phyloP scores from a whole-genome alignment of 306 rosid genomes.

The Neltuma alba region DNA sequence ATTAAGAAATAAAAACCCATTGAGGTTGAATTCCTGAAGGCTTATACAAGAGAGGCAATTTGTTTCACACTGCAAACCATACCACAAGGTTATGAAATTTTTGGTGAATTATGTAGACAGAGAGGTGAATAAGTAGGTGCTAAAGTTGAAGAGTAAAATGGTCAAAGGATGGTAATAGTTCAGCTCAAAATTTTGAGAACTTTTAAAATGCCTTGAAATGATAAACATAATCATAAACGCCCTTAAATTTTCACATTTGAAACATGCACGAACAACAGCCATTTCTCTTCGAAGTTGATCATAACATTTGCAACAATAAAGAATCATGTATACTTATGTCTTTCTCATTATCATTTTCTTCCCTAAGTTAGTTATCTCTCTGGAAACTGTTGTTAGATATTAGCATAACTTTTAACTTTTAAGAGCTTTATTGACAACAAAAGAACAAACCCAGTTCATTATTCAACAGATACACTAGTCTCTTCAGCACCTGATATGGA shows the following conservation, averaged over 20 bases:
- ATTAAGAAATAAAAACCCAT: not conserved
- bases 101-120: not conserved
- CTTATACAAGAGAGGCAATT: not conserved
- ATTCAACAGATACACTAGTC: not conserved
- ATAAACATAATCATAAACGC: not conserved
- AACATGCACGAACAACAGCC: not conserved
- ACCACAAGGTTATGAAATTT: not conserved
- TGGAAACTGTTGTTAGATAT: constrained; percentile 3
- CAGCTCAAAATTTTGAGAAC: constrained; percentile 12
- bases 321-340: not conserved
- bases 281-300: not conserved
- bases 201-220: constrained; percentile 3
- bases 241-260: not conserved
- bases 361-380: not conserved
- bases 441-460: not conserved
- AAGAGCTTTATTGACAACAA: not conserved
- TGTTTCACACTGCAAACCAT: not conserved
- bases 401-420: not conserved
- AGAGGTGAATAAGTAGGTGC: constrained; percentile 11
- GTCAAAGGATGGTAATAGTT: not conserved
- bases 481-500: not conserved
- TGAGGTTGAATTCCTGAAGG: constrained; percentile 6
- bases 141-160: constrained; percentile 11
- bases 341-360: constrained; percentile 21
- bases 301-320: not conserved